These are phyloP conservation scores for Clathrospora elynae DNA, from an alignment of 2,329 filamentous ascomycete species.

Conservation along the genomic window DNA sequence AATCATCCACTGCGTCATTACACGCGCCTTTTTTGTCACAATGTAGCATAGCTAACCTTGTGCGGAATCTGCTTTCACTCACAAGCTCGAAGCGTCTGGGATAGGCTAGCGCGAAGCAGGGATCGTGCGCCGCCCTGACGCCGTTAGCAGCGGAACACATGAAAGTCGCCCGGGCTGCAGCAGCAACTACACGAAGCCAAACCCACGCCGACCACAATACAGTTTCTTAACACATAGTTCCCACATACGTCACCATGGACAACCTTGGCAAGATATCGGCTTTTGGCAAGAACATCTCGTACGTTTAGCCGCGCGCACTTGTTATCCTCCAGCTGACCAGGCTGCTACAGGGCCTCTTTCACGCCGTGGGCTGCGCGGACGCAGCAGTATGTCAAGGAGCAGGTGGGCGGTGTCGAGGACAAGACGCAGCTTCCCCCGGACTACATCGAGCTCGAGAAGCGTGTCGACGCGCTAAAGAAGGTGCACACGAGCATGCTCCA, in stretches of 20 bases:
- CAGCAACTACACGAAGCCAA: constrained; percentile 20
- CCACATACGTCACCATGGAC: constrained; percentile 59
- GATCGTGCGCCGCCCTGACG: constrained; percentile 19
- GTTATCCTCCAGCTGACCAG: constrained; percentile 41
- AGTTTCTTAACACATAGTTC: constrained; percentile 5
- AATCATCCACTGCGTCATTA: too few relatives aligned
- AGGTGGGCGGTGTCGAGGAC: constrained; percentile 91
- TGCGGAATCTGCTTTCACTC: too few relatives aligned
- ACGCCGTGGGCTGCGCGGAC: constrained; percentile 92
- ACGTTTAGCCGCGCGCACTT: constrained; percentile 39
- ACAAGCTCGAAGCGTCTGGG: too few relatives aligned
- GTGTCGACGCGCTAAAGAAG: constrained; percentile 94
- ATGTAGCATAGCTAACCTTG: too few relatives aligned
- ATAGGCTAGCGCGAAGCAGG: constrained; percentile 24
- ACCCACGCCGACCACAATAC: constrained; percentile 6
- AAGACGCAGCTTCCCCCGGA: constrained; percentile 98
- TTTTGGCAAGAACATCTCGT: constrained; percentile 74
- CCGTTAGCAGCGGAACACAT: constrained; percentile 26
- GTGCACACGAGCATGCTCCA: constrained; percentile 97
- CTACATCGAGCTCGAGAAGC: constrained; percentile 98
- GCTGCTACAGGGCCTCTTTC: constrained; percentile 73
- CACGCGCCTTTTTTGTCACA: too few relatives aligned
- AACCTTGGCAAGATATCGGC: constrained; percentile 74
- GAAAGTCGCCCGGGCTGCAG: constrained; percentile 29
- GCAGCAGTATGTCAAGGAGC: constrained; percentile 97